Conservation (phyloP, 2,329 filamentous ascomycete genomes). For the Monosporascus cannonballus region DNA sequence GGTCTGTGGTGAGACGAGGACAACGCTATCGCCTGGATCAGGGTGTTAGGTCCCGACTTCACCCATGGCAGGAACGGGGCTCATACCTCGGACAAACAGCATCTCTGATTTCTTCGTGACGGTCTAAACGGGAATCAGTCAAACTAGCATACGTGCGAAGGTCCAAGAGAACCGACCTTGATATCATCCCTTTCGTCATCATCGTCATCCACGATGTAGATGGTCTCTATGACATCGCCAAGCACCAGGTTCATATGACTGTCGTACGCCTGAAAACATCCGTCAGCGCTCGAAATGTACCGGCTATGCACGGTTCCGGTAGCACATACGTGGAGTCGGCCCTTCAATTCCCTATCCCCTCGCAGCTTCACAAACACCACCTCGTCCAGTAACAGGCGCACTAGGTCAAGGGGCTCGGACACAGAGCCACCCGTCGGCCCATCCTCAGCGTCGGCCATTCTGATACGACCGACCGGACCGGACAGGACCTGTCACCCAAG, state of each 20-base stretch:
- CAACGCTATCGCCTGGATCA: conserved; percentile 60
- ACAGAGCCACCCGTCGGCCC: conserved; percentile 67
- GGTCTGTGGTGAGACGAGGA: conserved; percentile 61
- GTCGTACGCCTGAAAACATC: conserved; percentile 72
- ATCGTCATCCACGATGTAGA: conserved; percentile 87
- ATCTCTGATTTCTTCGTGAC: conserved; percentile 97
- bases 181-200: conserved; percentile 67
- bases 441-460: conserved; percentile 81
- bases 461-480: conserved; percentile 10
- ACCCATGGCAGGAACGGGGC: conserved; percentile 17
- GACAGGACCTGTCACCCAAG: too few relatives aligned
- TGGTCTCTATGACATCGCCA: conserved; percentile 94
- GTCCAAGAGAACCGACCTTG: conserved; percentile 45
- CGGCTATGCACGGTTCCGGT: neutral
- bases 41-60: conserved; percentile 16
- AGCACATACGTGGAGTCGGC: conserved; percentile 76
- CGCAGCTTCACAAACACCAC: conserved; percentile 95
- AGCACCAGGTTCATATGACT: conserved; percentile 97
- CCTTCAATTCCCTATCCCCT: conserved; percentile 92
- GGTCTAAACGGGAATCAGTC: conserved; percentile 49
- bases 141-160: neutral
- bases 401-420: conserved; percentile 90
- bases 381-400: conserved; percentile 90
- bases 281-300: neutral
- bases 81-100: conserved; percentile 90